Evolutionary conservation across 768 basidiomycete genomes (phyloP), one percentile per base, ranked within the genome.

Genomic region (Mycena sanguinolenta): DNA sequence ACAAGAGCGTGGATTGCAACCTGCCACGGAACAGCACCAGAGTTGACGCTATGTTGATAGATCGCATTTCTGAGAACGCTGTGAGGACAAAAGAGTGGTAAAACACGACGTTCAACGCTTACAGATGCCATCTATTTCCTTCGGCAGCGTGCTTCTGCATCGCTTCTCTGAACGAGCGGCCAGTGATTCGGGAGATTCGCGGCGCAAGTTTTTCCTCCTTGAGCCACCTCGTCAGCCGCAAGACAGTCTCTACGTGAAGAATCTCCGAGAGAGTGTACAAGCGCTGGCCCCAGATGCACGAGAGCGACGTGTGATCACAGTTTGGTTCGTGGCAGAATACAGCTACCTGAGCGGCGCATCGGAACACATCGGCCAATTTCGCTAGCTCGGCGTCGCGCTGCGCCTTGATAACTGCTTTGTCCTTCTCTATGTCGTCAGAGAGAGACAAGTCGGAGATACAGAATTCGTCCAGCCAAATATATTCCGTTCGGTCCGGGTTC

Each of bases 291-390:
- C 74, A 75, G 30, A 25, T n/a, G 32, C 74, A 75, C 0, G 10
- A n/a, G 2, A 71, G 60, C 10, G 55, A 49, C 7, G 69, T 67
- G 38, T 75, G 74, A 39, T 71, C 60, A 53, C 74, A 75, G 23
- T 57, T 39, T n/a, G 19, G 23, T 55, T 57, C 50, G 34, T 66
- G 44, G 34, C 74, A 75, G 34, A 75, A 75, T 4, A 74, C 74
- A 13, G 39, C 59, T 23, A 74, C 73, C 25, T 63, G 53, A 7
- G 6, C 17, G 6, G 74, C 74, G 4, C 21, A 28, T 5, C 65
- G 21, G 55, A 71, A 75, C 16, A 75, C 70, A 53, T 75, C 74
- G 4, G 64, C 60, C 12, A 71, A 16, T 17, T 57, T 63, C 30
- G 73, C 74, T 2, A 75, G 36, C 25, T 75, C 73, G 1, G 3